phyloP scores from a whole-genome alignment of 2,329 filamentous ascomycete genomes.

The Cladophialophora bantiana region DNA sequence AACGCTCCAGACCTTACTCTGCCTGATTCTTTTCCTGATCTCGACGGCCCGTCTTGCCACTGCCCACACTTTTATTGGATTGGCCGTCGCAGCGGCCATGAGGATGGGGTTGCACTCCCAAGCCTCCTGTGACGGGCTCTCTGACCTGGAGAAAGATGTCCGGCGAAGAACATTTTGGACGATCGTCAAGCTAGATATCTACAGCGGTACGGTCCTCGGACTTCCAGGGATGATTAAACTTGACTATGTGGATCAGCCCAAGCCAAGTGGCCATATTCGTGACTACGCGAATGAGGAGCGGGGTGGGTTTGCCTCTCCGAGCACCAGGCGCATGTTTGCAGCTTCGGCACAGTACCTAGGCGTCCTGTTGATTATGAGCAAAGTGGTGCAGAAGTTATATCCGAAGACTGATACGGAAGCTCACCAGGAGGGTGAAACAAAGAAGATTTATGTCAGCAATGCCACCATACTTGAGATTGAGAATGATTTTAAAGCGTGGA shows the following conservation, averaged over 20 bases:
- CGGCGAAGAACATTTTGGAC: slow-evolving; percentile 32
- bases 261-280: slow-evolving; percentile 19
- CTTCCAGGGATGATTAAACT: slow-evolving; percentile 34
- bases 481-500: slow-evolving; percentile 31
- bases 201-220: slow-evolving; percentile 32
- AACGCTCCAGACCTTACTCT: slow-evolving; percentile 28
- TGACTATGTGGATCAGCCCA: slow-evolving; percentile 32
- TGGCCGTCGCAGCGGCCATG: slow-evolving; percentile 31
- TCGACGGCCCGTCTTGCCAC: slow-evolving; percentile 34
- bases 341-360: slow-evolving; percentile 34
- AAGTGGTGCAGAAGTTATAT: slow-evolving; percentile 30
- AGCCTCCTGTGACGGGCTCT: slow-evolving; percentile 26
- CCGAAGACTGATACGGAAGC: slow-evolving; percentile 29
- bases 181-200: slow-evolving; percentile 36
- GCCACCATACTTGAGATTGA: slow-evolving; percentile 29
- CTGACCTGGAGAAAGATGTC: slow-evolving; percentile 19
- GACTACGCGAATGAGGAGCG: slow-evolving; percentile 24
- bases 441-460: slow-evolving; percentile 30
- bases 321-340: slow-evolving; percentile 25
- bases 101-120: slow-evolving; percentile 32
- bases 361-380: slow-evolving; percentile 31
- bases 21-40: slow-evolving; percentile 34
- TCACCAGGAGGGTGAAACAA: slow-evolving; percentile 14
- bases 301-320: slow-evolving; percentile 21
- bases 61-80: slow-evolving; percentile 29